These are phyloP conservation scores for Talaromyces wortmannii DNA, from an alignment of 495 filamentous ascomycete genomes.

Conservation along the genomic window DNA sequence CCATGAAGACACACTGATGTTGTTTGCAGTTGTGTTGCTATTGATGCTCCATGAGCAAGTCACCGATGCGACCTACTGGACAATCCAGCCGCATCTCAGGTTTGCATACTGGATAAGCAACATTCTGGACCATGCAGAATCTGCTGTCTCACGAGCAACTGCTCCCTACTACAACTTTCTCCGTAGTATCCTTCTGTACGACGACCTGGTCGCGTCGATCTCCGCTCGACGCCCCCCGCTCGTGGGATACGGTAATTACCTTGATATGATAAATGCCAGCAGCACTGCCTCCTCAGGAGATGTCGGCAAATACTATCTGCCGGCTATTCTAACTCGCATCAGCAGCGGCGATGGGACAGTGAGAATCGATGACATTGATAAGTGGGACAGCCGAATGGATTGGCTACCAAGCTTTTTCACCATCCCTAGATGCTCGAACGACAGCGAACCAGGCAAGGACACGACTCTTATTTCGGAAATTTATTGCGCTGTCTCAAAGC, in stretches of 20 bases:
- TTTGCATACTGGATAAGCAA: conserved; percentile 1
- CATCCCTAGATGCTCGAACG: neutral
- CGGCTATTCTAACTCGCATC: conserved; percentile 4
- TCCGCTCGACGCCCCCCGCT: neutral
- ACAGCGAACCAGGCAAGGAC: neutral
- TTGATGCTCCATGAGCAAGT: conserved; percentile 6
- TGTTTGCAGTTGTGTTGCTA: neutral
- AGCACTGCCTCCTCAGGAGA: neutral
- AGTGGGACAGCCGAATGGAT: conserved; percentile 3
- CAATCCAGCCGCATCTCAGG: no score
- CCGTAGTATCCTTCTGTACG: conserved; percentile 3
- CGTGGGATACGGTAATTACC: neutral
- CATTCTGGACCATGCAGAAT: neutral
- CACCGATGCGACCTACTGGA: no score
- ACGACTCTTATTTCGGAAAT: neutral
- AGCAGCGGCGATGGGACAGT: neutral
- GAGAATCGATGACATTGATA: neutral
- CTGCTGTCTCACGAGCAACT: neutral
- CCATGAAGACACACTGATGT: neutral
- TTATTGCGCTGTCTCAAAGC: neutral
- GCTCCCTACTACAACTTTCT: neutral
- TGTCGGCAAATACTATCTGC: neutral
- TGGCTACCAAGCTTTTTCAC: conserved; percentile 4
- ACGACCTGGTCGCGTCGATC: conserved; percentile 4
- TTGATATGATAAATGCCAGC: neutral